Evolutionary conservation across 139 green algal species (phyloP).

Genomic region (Microglena sp.): DNA sequence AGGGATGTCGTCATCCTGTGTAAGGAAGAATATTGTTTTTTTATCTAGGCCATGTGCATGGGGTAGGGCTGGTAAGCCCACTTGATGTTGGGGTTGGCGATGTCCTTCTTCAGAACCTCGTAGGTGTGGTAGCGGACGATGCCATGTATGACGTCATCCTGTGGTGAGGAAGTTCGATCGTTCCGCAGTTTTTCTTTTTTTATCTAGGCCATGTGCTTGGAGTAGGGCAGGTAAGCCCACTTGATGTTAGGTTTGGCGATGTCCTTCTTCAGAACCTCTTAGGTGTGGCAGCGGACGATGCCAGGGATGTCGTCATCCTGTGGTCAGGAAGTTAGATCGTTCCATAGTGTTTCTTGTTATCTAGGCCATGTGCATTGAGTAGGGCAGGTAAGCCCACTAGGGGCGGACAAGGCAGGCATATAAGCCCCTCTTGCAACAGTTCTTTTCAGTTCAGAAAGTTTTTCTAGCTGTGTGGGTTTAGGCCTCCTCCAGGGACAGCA

Average conservation of each 20-base stretch:
- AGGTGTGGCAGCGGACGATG: constrained; percentile 72
- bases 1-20: constrained; percentile 92
- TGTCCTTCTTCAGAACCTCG: constrained; percentile 70
- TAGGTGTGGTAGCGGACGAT: constrained; percentile 77
- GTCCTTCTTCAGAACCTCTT: constrained; percentile 75
- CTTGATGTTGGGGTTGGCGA: constrained; percentile 54
- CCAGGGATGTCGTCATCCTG: constrained; percentile 69
- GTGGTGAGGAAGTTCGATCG: no score
- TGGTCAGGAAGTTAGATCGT: no score
- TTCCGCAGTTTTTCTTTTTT: no score
- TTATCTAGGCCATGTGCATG: constrained; percentile 92
- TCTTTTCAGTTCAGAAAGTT: no score
- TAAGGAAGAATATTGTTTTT: no score
- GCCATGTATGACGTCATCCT: constrained; percentile 68
- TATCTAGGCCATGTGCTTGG: constrained; percentile 90
- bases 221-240: constrained; percentile 58
- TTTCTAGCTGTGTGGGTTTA: no score
- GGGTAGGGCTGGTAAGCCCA: constrained; percentile 58
- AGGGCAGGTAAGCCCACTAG: constrained; percentile 46
- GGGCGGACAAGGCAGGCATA: no score
- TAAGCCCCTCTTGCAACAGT: no score
- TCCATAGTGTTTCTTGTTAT: no score
- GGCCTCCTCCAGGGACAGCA: no score
- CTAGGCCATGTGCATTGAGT: constrained; percentile 91
- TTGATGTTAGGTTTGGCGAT: constrained; percentile 54